A percentile compares a stretch with the other conserved stretches of the same genome.
Evolutionary conservation across 2,329 filamentous ascomycete genomes (phyloP).

Genomic region (Aspergillus texensis): DNA sequence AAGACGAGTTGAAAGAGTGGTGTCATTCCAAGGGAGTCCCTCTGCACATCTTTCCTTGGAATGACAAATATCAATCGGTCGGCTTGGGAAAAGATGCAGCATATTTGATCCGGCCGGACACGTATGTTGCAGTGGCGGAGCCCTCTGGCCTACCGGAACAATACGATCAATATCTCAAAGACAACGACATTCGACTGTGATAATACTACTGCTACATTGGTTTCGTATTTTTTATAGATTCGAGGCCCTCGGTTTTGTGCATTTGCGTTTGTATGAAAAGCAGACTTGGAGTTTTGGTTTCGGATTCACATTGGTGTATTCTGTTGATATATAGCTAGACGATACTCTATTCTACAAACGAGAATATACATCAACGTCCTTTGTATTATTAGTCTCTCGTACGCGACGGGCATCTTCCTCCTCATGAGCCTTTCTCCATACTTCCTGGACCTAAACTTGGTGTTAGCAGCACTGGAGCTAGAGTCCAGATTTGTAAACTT

Average conservation of each 20-base stretch:
- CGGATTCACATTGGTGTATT: not conserved
- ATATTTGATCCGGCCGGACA: slow-evolving; percentile 36
- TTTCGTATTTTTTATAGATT: rapidly evolving
- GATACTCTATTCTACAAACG: not conserved
- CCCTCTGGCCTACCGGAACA: slow-evolving; percentile 16
- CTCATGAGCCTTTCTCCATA: slow-evolving; percentile 6
- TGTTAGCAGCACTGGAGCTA: not conserved
- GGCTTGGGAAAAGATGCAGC: slow-evolving; percentile 28
- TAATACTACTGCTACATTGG: not conserved
- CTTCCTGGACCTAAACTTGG: slow-evolving; percentile 11
- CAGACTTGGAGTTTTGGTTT: not conserved
- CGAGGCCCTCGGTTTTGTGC: not conserved
- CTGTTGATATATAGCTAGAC: not conserved
- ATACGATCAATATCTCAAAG: slow-evolving; percentile 28
- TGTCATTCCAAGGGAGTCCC: slow-evolving; percentile 23
- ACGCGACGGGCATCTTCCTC: slow-evolving; percentile 8
- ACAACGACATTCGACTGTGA: slow-evolving; percentile 10
- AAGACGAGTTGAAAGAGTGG: slow-evolving; percentile 26
- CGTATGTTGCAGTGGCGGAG: slow-evolving; percentile 31
- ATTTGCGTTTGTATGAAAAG: not conserved
- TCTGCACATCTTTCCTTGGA: slow-evolving; percentile 29
- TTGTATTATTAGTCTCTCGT: not conserved
- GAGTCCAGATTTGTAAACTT: not conserved
- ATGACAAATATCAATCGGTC: slow-evolving; percentile 21
- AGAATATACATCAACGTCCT: not conserved